phyloP scores from a whole-genome alignment of 345 rosid genomes.

The Hibiscus mutabilis region DNA sequence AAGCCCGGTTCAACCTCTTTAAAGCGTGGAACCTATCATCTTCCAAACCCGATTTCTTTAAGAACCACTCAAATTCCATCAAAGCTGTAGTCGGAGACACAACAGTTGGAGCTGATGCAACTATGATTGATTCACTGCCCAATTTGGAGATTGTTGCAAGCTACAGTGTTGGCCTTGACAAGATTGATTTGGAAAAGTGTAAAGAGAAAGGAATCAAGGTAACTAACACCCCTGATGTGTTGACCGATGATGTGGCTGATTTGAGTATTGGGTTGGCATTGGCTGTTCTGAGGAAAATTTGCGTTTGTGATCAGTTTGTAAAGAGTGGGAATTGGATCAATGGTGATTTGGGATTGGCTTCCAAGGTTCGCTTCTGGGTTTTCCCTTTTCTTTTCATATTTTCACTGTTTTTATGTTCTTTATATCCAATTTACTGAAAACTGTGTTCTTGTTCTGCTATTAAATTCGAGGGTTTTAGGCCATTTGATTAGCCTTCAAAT shows the following conservation, averaged over 20 bases:
- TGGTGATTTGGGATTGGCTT: constrained; percentile 52
- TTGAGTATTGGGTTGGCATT: constrained; percentile 66
- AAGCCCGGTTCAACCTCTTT: constrained; percentile 58
- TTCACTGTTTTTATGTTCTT: too few relatives aligned
- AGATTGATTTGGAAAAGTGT: constrained; percentile 73
- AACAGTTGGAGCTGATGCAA: constrained; percentile 56
- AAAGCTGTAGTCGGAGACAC: constrained; percentile 73
- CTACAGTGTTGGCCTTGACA: constrained; percentile 78
- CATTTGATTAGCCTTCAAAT: too few relatives aligned
- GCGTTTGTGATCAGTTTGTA: constrained; percentile 57
- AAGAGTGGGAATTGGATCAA: constrained; percentile 68
- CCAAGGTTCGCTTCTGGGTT: constrained; percentile 50
- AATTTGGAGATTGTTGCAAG: constrained; percentile 68
- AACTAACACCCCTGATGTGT: constrained; percentile 82
- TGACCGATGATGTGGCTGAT: constrained; percentile 88
- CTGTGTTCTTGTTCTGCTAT: too few relatives aligned
- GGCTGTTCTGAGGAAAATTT: constrained; percentile 62
- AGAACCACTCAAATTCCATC: constrained; percentile 27
- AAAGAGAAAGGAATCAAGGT: constrained; percentile 60
- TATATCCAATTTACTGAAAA: too few relatives aligned
- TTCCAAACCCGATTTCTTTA: constrained; percentile 16
- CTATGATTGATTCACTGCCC: constrained; percentile 56
- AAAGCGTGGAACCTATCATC: constrained; percentile 34
- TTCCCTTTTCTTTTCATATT: background rate
- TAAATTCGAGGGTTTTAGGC: too few relatives aligned